Evolutionary conservation across 139 green algal species (phyloP).

Genomic region (Chlorella sp.): DNA sequence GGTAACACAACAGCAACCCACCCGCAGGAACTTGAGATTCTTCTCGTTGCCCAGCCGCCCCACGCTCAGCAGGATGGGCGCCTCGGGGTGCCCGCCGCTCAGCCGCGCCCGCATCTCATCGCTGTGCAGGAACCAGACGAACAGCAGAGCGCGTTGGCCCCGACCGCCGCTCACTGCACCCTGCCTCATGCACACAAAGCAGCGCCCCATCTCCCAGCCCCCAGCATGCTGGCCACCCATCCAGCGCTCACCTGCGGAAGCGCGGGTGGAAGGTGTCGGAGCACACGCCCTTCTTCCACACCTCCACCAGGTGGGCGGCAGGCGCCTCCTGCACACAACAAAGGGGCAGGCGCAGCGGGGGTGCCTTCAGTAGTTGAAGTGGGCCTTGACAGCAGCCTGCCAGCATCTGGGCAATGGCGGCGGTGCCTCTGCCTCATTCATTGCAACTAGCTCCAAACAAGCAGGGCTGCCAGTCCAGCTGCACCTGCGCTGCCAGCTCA

Average conservation of each 20-base stretch:
- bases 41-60: slow-evolving; percentile 93
- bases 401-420: too few relatives aligned
- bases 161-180: too few relatives aligned
- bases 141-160: background rate
- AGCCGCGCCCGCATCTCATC: slow-evolving; percentile 78
- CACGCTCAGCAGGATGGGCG: slow-evolving; percentile 92
- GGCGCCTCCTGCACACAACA: slow-evolving; percentile 23
- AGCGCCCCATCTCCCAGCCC: too few relatives aligned
- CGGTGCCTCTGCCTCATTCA: too few relatives aligned
- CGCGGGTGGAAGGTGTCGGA: slow-evolving; percentile 87
- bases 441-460: too few relatives aligned
- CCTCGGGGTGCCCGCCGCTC: slow-evolving; percentile 74
- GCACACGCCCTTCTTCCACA: slow-evolving; percentile 81
- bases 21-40: slow-evolving; percentile 81
- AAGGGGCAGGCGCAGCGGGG: too few relatives aligned
- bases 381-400: too few relatives aligned
- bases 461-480: too few relatives aligned
- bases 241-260: slow-evolving; percentile 53
- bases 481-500: slow-evolving; percentile 27
- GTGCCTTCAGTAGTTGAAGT: too few relatives aligned
- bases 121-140: background rate
- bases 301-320: slow-evolving; percentile 44
- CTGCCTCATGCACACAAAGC: too few relatives aligned
- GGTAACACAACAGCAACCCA: background rate
- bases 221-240: background rate